Evolutionary conservation across 192 early-diverging fungal genomes (phyloP).

Genomic region (Coemansia sp.): DNA sequence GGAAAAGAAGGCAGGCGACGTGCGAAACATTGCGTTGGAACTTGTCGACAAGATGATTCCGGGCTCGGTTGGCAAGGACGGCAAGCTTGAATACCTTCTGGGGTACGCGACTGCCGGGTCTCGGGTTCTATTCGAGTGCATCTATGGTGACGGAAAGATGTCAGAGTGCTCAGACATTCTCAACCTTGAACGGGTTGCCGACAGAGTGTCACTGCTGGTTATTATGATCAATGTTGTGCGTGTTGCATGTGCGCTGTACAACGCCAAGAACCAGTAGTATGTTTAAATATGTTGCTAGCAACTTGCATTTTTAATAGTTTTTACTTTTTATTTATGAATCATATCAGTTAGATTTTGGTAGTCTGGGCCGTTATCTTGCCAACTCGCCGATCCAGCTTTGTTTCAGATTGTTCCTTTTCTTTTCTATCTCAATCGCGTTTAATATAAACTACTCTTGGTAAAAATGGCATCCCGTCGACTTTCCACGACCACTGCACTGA

Average conservation of each 20-base stretch:
- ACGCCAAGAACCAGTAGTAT: background rate
- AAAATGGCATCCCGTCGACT: background rate
- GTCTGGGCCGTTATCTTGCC: background rate
- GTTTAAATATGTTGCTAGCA: background rate
- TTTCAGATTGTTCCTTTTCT: background rate
- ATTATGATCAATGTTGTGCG: conserved; percentile 39
- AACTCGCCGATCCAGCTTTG: background rate
- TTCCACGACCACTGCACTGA: background rate
- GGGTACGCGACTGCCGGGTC: conserved; percentile 47
- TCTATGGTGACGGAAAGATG: conserved; percentile 32
- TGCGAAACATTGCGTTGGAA: conserved; percentile 32
- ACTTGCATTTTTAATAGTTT: too few relatives aligned
- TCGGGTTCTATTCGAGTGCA: conserved; percentile 41
- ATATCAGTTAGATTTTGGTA: background rate
- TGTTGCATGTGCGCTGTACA: conserved; percentile 17
- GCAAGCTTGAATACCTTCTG: conserved; percentile 31
- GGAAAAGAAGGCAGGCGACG: conserved; percentile 40
- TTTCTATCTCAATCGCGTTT: conserved; percentile 2
- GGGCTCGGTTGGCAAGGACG: conserved; percentile 24
- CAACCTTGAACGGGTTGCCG: conserved; percentile 17
- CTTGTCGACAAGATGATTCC: conserved; percentile 34
- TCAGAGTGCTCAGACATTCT: conserved; percentile 39
- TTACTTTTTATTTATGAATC: too few relatives aligned
- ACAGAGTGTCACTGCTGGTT: conserved; percentile 34
- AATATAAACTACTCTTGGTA: background rate